A percentile compares a stretch with the other conserved stretches of the same genome.
Conservation (phyloP, 352 stramenopile genomes). For the Phytophthora pluvialis region DNA sequence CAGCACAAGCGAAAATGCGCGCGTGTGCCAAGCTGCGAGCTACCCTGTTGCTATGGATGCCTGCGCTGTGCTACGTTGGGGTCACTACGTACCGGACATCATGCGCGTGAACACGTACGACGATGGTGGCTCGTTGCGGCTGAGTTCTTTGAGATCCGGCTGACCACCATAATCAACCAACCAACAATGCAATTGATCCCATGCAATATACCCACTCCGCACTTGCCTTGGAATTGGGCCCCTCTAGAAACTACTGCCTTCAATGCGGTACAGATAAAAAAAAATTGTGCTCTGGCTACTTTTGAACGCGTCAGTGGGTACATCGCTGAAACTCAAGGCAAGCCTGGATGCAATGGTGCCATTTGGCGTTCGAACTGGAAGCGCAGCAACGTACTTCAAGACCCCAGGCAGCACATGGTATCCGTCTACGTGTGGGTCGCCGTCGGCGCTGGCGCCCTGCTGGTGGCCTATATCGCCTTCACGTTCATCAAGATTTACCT, state of each 20-base stretch:
- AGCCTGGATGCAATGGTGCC: neutral
- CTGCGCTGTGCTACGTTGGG: no score
- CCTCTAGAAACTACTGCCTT: neutral
- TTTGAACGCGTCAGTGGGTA: conserved; percentile 12
- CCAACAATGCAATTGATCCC: no score
- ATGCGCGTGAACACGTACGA: no score
- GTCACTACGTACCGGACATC: no score
- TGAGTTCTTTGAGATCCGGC: no score
- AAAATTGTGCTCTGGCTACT: conserved; percentile 1
- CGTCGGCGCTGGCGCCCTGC: conserved; percentile 3
- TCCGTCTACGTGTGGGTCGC: conserved; percentile 28
- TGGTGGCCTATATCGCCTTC: conserved; percentile 26
- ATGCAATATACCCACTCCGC: no score
- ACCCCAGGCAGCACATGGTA: conserved; percentile 19
- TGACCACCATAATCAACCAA: no score
- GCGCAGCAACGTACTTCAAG: neutral
- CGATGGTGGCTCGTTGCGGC: no score
- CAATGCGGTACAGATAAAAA: neutral
- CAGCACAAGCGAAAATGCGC: no score
- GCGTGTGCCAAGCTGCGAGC: no score
- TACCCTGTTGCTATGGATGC: no score
- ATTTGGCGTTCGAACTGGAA: conserved; percentile 12
- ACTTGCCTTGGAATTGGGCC: no score
- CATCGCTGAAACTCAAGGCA: conserved; percentile 7
- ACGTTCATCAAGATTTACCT: conserved; percentile 34